Evolutionary conservation across 495 filamentous ascomycete genomes (phyloP), one percentile per base, ranked within the genome.

Genomic region (Copromyces sp.): DNA sequence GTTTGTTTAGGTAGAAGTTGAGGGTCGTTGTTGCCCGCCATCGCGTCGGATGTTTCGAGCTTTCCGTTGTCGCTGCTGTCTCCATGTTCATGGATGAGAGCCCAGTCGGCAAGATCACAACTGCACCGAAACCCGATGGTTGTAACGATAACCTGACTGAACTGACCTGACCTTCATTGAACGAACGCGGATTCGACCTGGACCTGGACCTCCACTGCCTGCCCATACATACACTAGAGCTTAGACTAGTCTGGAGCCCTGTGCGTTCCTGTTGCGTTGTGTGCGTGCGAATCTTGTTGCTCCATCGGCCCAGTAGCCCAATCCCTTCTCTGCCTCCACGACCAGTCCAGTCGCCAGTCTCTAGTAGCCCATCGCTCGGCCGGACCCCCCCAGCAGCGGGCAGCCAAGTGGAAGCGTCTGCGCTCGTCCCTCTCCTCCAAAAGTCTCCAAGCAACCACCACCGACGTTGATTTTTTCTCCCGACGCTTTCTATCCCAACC

Each of bases 391-490:
- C 53, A 61, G 53, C 53, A 61, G 29, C 29, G 53, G 53, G 53
- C 53, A 61, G 53, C 53, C 53, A 61, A 61, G 53, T 65, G 53
- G 29, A 65, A 65, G 53, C 14, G 29, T 65, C 53, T 65, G 53
- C 53, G 53, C 53, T 65, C 53, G 53, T 65, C 53, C 75, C 70
- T 72, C 74, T 75, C 74, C 78, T 78, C 75, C 79, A 76, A 76
- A 77, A 76, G 73, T 78, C 76, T 75, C 75, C 74, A 77, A 75
- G 75, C 69, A 59, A 74, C 73, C 73, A 73, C 74, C 74, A 70
- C 75, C 71, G 74, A 78, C 78, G 73, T 68, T 47, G 71, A 74
- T 72, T 74, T 73, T 81, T 79, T 76, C 74, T 39, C 69, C 73
- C 71, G 75, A 72, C 77, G 40, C 70, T 65, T 65, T 77, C 72